Evolutionary conservation across 306 rosid species (phyloP), one percentile per base, ranked within the genome.

Genomic region (Mimosa bimucronata): DNA sequence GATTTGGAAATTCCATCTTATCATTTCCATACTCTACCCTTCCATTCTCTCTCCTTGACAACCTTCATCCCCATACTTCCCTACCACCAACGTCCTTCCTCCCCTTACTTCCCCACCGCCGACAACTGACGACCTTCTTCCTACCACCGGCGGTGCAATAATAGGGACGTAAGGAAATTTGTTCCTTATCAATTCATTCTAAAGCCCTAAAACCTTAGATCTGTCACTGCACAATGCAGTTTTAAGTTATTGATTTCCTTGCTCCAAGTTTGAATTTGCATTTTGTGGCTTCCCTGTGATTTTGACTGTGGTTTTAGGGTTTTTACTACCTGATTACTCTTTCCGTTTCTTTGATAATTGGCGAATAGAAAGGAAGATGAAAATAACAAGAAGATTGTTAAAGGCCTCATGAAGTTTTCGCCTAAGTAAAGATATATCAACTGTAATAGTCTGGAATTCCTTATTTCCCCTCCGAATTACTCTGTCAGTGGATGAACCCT

Each of bases 371-470:
- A 89, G 74, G 89, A 88, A 83, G 94, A 90, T 71, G 94, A 90
- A 82, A 88, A 93, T 69, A 92, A 90, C 74, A 94, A 92, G 91
- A 92, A 85, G 87, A 90, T 92, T 58, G 90, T 92, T 9, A 83
- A 94, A 50, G 97, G 97, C 15, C 93, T 92, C 13, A 87, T 92
- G 94, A 92, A 90, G 92, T 94, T 92, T 62, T 93, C 97, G 23
- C 97, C 97, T 0, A 92, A 92, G 85, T 88, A 94, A 58, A 82
- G 80, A 79, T 92, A 94, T 78, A 92, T 92, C 68, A 92, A 92
- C 89, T 92, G 97, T 67, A 90, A 90, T 50, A 85, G 88, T 79
- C 57, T 90, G 91, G 97, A 89, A 83, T 37, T 55, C 16, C 2
- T 40, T 19, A 4, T 18, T 0, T 29, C 6, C 19, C 38, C 6